Conservation (phyloP, 352 stramenopile species). For the Plasmopara viticola region DNA sequence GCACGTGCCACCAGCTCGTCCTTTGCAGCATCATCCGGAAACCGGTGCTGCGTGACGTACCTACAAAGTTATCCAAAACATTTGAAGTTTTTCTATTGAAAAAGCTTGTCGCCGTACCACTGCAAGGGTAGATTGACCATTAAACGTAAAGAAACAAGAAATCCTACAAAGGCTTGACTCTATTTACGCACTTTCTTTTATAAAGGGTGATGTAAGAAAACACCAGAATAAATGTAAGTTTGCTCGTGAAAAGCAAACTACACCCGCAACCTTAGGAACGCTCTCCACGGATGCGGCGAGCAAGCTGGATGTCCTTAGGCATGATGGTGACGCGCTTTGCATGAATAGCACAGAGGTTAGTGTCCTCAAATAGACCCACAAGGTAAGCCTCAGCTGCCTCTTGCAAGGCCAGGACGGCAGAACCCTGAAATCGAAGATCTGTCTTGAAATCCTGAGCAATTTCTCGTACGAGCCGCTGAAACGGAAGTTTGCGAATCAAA, state of each 20-base stretch:
- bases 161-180: no score
- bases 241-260: constrained; percentile 6
- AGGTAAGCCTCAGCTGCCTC: constrained; percentile 86
- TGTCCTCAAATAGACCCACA: constrained; percentile 84
- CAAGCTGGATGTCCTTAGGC: constrained; percentile 93
- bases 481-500: constrained; percentile 94
- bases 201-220: constrained; percentile 83
- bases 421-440: constrained; percentile 86
- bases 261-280: constrained; percentile 42
- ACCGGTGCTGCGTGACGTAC: no score
- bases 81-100: no score
- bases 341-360: constrained; percentile 92
- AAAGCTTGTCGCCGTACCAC: no score
- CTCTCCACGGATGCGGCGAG: constrained; percentile 87
- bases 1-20: not conserved
- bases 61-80: no score
- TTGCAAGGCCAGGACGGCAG: constrained; percentile 79
- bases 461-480: constrained; percentile 93
- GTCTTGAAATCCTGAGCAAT: constrained; percentile 86
- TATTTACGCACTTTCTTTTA: constrained; percentile 26
- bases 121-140: no score
- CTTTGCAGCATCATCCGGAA: no score
- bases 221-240: constrained; percentile 43
- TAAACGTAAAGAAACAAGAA: no score
- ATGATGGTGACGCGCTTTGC: constrained; percentile 92